Conservation (phyloP, 139 green algal genomes). For the Choricystis sp. region DNA sequence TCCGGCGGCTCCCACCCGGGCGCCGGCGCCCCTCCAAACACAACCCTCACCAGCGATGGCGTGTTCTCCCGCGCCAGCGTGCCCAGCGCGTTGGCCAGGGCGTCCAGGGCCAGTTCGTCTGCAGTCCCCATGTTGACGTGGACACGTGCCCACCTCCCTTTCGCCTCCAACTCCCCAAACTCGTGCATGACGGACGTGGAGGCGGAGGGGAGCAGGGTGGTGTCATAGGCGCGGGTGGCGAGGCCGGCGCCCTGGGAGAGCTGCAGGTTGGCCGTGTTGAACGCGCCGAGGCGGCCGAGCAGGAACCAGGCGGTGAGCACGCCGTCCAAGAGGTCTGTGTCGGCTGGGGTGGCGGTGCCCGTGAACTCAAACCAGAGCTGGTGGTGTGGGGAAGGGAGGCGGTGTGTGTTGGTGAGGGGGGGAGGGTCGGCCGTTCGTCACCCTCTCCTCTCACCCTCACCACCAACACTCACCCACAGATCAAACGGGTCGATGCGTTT, state of each 20-base stretch:
- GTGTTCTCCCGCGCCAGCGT: too few relatives aligned
- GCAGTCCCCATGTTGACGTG: slow-evolving; percentile 68
- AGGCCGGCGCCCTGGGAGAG: slow-evolving; percentile 28
- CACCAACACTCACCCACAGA: slow-evolving; percentile 14
- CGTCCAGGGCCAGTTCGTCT: slow-evolving; percentile 73
- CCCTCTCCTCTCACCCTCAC: neutral
- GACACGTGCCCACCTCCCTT: neutral
- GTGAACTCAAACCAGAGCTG: slow-evolving; percentile 41
- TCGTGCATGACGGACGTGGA: slow-evolving; percentile 47
- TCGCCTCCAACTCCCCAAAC: slow-evolving; percentile 36
- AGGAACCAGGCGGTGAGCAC: slow-evolving; percentile 68
- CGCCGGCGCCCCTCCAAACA: too few relatives aligned
- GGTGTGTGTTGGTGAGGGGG: neutral
- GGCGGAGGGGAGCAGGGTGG: slow-evolving; percentile 4
- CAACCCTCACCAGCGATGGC: too few relatives aligned
- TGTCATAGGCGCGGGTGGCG: slow-evolving; percentile 50
- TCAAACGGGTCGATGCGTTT: slow-evolving; percentile 13
- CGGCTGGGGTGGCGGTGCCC: slow-evolving; percentile 9
- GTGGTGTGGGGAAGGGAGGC: neutral
- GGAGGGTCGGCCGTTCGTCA: neutral
- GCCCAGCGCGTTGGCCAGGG: slow-evolving; percentile 69
- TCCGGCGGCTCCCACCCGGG: too few relatives aligned
- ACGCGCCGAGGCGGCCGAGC: slow-evolving; percentile 70
- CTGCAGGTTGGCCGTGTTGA: slow-evolving; percentile 73
- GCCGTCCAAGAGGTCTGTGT: slow-evolving; percentile 40